Evolutionary conservation across 257 asterid species (phyloP).

Genomic region (Solanum lignicaule): DNA sequence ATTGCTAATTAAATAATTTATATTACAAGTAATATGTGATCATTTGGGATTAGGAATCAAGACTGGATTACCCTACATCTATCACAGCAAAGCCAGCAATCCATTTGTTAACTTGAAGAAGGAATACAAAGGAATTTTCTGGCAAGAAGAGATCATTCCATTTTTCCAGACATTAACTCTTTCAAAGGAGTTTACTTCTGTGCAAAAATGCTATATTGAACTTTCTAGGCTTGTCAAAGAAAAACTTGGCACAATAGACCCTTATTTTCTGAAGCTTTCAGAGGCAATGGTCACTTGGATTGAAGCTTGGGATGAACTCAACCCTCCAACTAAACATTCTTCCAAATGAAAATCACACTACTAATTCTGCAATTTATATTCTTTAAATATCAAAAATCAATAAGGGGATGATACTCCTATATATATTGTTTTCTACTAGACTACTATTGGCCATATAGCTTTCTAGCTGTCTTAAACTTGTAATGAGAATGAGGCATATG

Average conservation of each 20-base stretch:
- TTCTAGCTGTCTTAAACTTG: background rate
- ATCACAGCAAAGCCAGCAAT: background rate
- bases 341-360: background rate
- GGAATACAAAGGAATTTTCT: background rate
- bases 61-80: background rate
- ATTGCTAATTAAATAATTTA: background rate
- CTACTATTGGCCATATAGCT: background rate
- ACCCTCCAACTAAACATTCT: constrained; percentile 23
- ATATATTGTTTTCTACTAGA: background rate
- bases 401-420: background rate
- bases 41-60: background rate
- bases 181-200: constrained; percentile 23
- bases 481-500: background rate
- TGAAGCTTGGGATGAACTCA: constrained; percentile 84
- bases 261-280: constrained; percentile 55
- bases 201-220: constrained; percentile 64
- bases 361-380: background rate
- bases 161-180: background rate
- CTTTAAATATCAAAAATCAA: background rate
- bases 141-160: background rate
- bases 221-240: constrained; percentile 60
- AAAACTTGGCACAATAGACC: constrained; percentile 54
- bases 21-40: constrained; percentile 14
- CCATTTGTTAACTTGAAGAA: background rate
- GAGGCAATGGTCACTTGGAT: constrained; percentile 85